Evolutionary conservation across 305 asterid species (phyloP).

Genomic region (Fraxinus paxiana): DNA sequence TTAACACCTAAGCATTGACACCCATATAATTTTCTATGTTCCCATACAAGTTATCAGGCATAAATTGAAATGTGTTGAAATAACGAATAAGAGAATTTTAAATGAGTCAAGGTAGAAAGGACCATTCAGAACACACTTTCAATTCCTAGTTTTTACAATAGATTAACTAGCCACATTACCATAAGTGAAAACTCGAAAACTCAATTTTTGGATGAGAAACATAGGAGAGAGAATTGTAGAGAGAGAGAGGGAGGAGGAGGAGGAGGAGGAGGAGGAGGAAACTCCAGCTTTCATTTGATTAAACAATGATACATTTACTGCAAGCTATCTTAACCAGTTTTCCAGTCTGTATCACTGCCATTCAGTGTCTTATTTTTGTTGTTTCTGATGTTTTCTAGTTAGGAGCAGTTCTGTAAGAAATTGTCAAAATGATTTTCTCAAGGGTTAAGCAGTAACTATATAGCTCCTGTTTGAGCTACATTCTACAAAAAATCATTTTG

Average conservation of each 20-base stretch:
- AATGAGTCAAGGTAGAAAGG: background rate
- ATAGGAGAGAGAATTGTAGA: background rate
- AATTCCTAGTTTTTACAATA: background rate
- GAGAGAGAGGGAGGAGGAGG: background rate
- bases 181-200: background rate
- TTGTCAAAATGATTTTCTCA: background rate
- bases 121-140: background rate
- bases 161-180: background rate
- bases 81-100: background rate
- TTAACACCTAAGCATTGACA: background rate
- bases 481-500: background rate
- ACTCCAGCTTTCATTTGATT: background rate
- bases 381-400: background rate
- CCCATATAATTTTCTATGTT: background rate
- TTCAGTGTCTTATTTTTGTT: background rate
- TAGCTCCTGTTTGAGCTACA: background rate
- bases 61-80: background rate
- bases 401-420: background rate
- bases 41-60: background rate
- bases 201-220: background rate
- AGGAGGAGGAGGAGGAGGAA: background rate
- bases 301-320: background rate
- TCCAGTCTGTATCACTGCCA: background rate
- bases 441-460: background rate
- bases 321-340: background rate